Evolutionary conservation across 441 rosid species (phyloP), one percentile per base, ranked within the genome.

Genomic region (Capsella rubella): DNA sequence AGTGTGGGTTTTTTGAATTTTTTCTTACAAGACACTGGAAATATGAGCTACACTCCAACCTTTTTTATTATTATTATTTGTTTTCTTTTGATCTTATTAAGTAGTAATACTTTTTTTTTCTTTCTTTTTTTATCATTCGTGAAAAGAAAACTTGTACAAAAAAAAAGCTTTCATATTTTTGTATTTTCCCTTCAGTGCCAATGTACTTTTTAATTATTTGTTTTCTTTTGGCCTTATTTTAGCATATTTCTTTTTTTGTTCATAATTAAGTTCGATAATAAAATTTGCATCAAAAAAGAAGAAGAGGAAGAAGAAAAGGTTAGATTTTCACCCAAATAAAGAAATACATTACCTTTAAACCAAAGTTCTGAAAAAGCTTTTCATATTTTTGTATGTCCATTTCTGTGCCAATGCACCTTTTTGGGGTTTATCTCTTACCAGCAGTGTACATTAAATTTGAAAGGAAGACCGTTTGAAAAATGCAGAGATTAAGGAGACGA

Each of bases 1-100:
- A 45, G 80, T 29, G 72, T 76, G 74, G 72, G 59, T 64, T 70
- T 76, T 76, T 76, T 67, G 71, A 69, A 6, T 1, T 6, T 61
- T 68, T 68, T 16, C 74, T 52, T 53, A 61, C 79, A 53, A 42
- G 25, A 37, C 49, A 28, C 15, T 21, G 31, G 47, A 67, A 42
- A 42, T 63, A 53, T 16, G 27, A 34, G 51, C 25, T 21, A 25
- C 59, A 67, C 39, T 2, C 46, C 6, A 6, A 6, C 12, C 6
- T 59, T 67, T 40, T 32, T 3, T n/a, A 40, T 50, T 67, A 18
- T 32, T 3, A 37, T 51, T 50, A 15, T n/a, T 34, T 4, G 47
- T 28, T 52, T 53, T 13, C 9, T 52, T 43, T 72, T 47, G 39
- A 14, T 46, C 3, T 35, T 59, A 16, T 57, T 45, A 15, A 21